Conservation (phyloP, 768 basidiomycete species). For the Rhizopogon vinicolor region DNA sequence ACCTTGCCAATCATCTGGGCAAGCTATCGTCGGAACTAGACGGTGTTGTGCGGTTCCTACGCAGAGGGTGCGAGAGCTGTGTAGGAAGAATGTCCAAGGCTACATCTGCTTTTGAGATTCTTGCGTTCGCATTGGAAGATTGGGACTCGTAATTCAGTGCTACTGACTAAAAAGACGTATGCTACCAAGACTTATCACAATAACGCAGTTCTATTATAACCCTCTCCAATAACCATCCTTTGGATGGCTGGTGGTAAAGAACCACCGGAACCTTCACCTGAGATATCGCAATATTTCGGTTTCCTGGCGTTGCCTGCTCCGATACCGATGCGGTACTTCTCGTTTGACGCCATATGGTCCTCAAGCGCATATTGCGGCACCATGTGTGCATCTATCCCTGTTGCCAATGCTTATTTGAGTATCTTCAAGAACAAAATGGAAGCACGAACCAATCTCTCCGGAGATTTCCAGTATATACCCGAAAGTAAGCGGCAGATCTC, state of each 20-base stretch:
- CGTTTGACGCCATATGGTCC: not conserved
- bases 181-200: conserved; percentile 23
- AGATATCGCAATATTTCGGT: conserved; percentile 8
- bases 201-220: conserved; percentile 9
- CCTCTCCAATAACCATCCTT: conserved; percentile 12
- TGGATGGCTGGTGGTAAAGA: not conserved
- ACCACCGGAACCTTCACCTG: conserved; percentile 13
- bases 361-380: conserved; percentile 1
- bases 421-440: not conserved
- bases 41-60: conserved; percentile 62
- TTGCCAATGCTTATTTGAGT: not conserved
- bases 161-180: too few species aligned
- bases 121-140: conserved; percentile 76
- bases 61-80: conserved; percentile 65
- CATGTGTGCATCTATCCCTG: not conserved
- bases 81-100: conserved; percentile 45
- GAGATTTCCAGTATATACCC: conserved; percentile 7
- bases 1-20: conserved; percentile 47
- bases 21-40: conserved; percentile 68
- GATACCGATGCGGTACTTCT: not conserved
- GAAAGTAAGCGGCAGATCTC: not conserved
- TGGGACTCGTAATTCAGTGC: conserved; percentile 49
- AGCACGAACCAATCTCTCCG: not conserved
- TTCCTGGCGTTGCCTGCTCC: not conserved
- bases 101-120: conserved; percentile 44